phyloP scores from a whole-genome alignment of 768 basidiomycete genomes.

The Podaxis mareebaensis region DNA sequence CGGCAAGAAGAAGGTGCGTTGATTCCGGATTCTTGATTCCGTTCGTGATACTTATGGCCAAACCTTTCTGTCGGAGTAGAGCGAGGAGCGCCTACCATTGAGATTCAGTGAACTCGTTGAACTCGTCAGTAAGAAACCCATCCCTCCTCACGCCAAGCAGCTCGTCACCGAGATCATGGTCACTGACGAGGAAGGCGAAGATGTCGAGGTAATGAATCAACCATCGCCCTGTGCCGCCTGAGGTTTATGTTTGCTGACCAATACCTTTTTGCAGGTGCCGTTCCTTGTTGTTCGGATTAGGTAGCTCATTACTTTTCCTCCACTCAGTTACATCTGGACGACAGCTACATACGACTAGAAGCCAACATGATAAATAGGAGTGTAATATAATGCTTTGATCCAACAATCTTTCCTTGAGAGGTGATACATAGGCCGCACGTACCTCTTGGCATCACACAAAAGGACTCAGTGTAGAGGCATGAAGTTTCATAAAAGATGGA shows the following conservation, averaged over 20 bases:
- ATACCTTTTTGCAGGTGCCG: conserved; percentile 54
- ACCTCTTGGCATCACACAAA: not conserved
- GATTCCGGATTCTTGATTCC: conserved; percentile 1
- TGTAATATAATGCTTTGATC: conserved; percentile 1
- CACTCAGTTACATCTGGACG: not conserved
- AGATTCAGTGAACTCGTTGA: conserved; percentile 91
- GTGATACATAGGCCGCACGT: not conserved
- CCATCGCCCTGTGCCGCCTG: conserved; percentile 1
- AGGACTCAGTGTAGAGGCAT: not conserved
- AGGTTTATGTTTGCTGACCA: not conserved
- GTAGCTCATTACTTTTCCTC: not conserved
- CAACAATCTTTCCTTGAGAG: not conserved
- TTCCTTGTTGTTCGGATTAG: conserved; percentile 78
- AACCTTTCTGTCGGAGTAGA: conserved; percentile 42
- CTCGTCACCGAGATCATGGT: conserved; percentile 95
- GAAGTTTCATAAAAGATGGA: conserved; percentile 12
- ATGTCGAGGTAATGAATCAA: conserved; percentile 73
- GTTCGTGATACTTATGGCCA: conserved; percentile 4
- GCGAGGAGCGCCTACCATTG: conserved; percentile 85
- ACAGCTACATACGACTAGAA: not conserved
- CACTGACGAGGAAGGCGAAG: conserved; percentile 88
- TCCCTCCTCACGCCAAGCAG: conserved; percentile 80
- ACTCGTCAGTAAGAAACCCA: conserved; percentile 90
- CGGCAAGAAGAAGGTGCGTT: conserved; percentile 85
- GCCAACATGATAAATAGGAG: not conserved